Percentiles rank a stretch among this genome's conserved stretches.
phyloP scores from a whole-genome alignment of 441 rosid genomes.

The Erysimum pusillum region DNA sequence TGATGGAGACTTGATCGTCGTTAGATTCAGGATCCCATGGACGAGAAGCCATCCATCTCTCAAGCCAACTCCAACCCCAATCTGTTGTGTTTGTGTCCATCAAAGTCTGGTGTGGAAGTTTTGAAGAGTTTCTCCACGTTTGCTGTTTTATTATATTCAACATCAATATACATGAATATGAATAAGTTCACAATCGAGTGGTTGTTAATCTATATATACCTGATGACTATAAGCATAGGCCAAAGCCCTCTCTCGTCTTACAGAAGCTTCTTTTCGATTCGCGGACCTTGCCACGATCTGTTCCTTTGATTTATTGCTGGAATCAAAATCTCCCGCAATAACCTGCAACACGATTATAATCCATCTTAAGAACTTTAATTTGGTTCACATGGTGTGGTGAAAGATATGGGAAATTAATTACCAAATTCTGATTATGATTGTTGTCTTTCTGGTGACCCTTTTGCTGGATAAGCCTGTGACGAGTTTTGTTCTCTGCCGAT shows the following conservation, averaged over 20 bases:
- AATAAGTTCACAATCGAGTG: background rate
- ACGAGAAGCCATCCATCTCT: slow-evolving; percentile 51
- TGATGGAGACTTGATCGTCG: slow-evolving; percentile 26
- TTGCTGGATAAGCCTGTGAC: slow-evolving; percentile 75
- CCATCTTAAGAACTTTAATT: too few relatives aligned
- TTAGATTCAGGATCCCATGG: slow-evolving; percentile 47
- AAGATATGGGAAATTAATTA: slow-evolving; percentile 38
- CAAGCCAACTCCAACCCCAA: slow-evolving; percentile 53
- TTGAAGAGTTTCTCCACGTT: slow-evolving; percentile 50
- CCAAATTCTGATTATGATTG: slow-evolving; percentile 58
- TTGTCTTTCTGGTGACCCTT: slow-evolving; percentile 67
- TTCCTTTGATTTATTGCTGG: slow-evolving; percentile 69
- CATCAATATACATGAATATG: background rate
- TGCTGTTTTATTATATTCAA: slow-evolving; percentile 40
- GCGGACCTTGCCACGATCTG: slow-evolving; percentile 62
- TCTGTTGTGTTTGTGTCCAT: slow-evolving; percentile 47
- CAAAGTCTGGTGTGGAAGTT: slow-evolving; percentile 42
- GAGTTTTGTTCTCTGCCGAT: slow-evolving; percentile 83
- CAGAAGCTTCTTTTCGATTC: slow-evolving; percentile 76
- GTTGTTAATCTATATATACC: slow-evolving; percentile 49
- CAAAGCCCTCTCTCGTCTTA: slow-evolving; percentile 92
- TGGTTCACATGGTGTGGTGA: background rate
- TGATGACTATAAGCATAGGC: slow-evolving; percentile 95
- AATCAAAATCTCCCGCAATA: slow-evolving; percentile 70
- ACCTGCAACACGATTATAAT: slow-evolving; percentile 34